Evolutionary conservation across 2,329 filamentous ascomycete species (phyloP), one percentile per base, ranked within the genome.

Genomic region (Colletotrichum tamarilloi): DNA sequence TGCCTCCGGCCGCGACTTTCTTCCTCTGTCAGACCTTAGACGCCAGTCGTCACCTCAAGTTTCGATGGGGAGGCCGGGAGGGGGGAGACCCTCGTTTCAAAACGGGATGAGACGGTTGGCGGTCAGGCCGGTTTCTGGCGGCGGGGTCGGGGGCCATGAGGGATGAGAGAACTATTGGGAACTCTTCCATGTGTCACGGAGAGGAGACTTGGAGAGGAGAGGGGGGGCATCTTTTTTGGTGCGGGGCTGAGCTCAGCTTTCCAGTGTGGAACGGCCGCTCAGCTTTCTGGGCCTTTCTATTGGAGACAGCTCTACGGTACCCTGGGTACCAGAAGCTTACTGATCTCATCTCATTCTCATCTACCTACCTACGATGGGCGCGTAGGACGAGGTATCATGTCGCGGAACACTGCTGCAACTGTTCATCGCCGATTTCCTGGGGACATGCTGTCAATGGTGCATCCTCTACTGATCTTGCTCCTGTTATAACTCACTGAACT

Each of bases 71-170:
- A 35, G 32, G 32, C 32, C 32, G 1, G 67, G 42, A 7, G 38
- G 38, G 38, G 38, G 38, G 38, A 14, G 3, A 9, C 42, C 56
- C 60, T 57, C 60, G 70, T 73, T 73, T 70, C 70, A 70, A 65
- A 70, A 64, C 70, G 70, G 70, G 42, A 65, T 70, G 70, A 70
- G 66, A 73, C 60, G 70, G 70, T 73, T 64, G 46, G 70, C 70
- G 70, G 70, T 70, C 70, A 70, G 46, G 60, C 70, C 60, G 64
- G 42, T 30, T 62, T 19, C 64, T 26, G 55, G 58, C 58, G 19
- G 26, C 30, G 55, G 58, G 65, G 19, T 32, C 14, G 26, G 7
- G 38, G 30, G 9, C 30, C 30, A 11, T 32, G 30, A 0, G 28
- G 35, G 14, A 19, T 19, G 38, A 42, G 38, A 14, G 38, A 42